Evolutionary conservation across 1,284 basidiomycete species (phyloP).

Genomic region (Vanrija sp.): DNA sequence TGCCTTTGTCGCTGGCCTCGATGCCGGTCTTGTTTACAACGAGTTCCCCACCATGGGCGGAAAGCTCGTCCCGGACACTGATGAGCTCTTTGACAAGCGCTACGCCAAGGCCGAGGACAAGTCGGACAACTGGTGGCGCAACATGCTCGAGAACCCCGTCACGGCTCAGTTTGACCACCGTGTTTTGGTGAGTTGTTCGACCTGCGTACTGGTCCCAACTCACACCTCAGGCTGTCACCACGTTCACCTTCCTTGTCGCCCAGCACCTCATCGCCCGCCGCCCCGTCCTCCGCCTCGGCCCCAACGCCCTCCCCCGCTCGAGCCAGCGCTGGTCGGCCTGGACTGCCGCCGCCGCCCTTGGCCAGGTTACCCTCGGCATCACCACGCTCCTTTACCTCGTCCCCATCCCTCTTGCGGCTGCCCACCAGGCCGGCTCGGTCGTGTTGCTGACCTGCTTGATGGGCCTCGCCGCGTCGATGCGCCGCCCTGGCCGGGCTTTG

Average conservation of each 20-base stretch:
- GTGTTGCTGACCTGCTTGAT: constrained; percentile 80
- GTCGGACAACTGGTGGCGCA: constrained; percentile 82
- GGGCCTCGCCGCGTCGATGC: constrained; percentile 67
- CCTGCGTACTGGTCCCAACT: not conserved
- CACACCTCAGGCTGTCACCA: constrained; percentile 66
- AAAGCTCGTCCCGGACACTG: constrained; percentile 70
- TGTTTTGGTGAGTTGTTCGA: constrained; percentile 61
- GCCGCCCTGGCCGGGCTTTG: constrained; percentile 69
- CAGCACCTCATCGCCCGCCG: constrained; percentile 61
- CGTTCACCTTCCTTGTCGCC: constrained; percentile 66
- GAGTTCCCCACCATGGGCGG: constrained; percentile 98
- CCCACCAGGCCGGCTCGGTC: constrained; percentile 93
- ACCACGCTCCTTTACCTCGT: constrained; percentile 91
- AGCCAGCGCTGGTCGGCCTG: constrained; percentile 61
- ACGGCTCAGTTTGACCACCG: constrained; percentile 98
- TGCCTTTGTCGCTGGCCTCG: constrained; percentile 95
- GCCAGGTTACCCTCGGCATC: constrained; percentile 87
- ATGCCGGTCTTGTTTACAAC: constrained; percentile 94
- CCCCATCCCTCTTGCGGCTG: constrained; percentile 83
- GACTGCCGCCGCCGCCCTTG: constrained; percentile 75
- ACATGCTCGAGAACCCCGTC: constrained; percentile 94
- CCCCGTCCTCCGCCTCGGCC: constrained; percentile 53
- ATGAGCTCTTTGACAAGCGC: constrained; percentile 75
- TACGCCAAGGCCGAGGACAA: constrained; percentile 67
- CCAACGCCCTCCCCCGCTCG: constrained; percentile 61